Conservation (phyloP, 73 alveolate species). For the Paraurostyla sp. region DNA sequence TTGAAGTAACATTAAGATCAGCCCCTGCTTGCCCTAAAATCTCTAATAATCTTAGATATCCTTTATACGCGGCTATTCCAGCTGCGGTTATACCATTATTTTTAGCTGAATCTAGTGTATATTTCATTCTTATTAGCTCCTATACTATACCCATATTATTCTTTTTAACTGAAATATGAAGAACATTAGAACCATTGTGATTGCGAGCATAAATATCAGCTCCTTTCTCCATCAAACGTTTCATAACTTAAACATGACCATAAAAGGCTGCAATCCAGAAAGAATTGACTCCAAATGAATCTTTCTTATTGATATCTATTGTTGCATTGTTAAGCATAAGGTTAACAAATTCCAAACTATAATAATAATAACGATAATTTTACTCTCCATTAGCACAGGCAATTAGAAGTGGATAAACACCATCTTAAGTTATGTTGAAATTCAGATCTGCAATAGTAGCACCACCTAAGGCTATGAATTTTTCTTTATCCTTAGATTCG, state of each 20-base stretch:
- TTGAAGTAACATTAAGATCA: slow-evolving; percentile 4
- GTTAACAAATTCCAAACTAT: slow-evolving; percentile 33
- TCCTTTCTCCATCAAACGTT: slow-evolving; percentile 41
- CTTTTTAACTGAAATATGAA: slow-evolving; percentile 50
- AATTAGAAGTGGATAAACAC: slow-evolving; percentile 55
- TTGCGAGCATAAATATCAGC: slow-evolving; percentile 33
- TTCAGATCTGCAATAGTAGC: slow-evolving; percentile 45
- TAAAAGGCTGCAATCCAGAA: slow-evolving; percentile 51
- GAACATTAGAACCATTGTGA: slow-evolving; percentile 53
- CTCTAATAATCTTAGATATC: background rate
- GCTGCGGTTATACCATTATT: slow-evolving; percentile 53
- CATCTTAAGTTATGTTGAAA: slow-evolving; percentile 37
- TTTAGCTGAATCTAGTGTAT: slow-evolving; percentile 46
- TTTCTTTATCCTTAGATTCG: slow-evolving; percentile 28
- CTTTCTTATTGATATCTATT: slow-evolving; percentile 32
- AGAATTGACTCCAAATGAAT: slow-evolving; percentile 53
- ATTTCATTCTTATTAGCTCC: slow-evolving; percentile 28
- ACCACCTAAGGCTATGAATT: slow-evolving; percentile 37
- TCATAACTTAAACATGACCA: slow-evolving; percentile 38
- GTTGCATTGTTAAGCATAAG: slow-evolving; percentile 19
- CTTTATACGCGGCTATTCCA: slow-evolving; percentile 52
- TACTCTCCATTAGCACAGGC: slow-evolving; percentile 64
- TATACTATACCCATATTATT: slow-evolving; percentile 14
- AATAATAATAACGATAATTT: background rate
- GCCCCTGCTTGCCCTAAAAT: slow-evolving; percentile 37